phyloP scores from a whole-genome alignment of 208 protist genomes.

The Leptomonas pyrrhocoris region DNA sequence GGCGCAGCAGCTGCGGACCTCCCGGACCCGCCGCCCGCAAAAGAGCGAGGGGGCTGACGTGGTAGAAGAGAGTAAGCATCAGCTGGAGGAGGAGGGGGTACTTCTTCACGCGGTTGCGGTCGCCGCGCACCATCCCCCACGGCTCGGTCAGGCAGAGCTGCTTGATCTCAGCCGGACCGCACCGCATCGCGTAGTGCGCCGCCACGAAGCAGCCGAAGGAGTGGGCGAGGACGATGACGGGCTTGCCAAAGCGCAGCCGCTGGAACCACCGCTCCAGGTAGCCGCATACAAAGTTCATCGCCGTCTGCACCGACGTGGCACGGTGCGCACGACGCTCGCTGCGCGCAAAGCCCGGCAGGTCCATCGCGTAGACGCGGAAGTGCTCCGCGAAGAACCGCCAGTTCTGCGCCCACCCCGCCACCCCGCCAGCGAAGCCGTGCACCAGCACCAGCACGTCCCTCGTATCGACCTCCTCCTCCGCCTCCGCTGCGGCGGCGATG shows the following conservation, averaged over 20 bases:
- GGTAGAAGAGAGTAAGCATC: conserved; percentile 41
- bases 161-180: conserved; percentile 28
- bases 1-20: conserved; percentile 50
- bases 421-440: conserved; percentile 72
- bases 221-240: conserved; percentile 57
- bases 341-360: conserved; percentile 64
- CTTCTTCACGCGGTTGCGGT: conserved; percentile 28
- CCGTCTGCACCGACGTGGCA: conserved; percentile 32
- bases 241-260: conserved; percentile 34
- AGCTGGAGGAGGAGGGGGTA: conserved; percentile 31
- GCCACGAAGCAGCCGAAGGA: conserved; percentile 66
- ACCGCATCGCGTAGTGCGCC: conserved; percentile 49
- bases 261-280: conserved; percentile 52
- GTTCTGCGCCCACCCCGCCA: conserved; percentile 69
- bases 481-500: neutral
- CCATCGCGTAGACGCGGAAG: conserved; percentile 59
- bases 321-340: conserved; percentile 38
- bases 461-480: conserved; percentile 1
- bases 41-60: conserved; percentile 39
- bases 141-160: conserved; percentile 54
- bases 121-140: conserved; percentile 55
- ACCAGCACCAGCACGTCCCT: conserved; percentile 50
- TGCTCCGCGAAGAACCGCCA: conserved; percentile 51
- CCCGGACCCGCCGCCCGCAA: conserved; percentile 52
- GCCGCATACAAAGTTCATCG: conserved; percentile 43